phyloP scores from a whole-genome alignment of 2,329 filamentous ascomycete genomes.

The Arthroderma sp. region DNA sequence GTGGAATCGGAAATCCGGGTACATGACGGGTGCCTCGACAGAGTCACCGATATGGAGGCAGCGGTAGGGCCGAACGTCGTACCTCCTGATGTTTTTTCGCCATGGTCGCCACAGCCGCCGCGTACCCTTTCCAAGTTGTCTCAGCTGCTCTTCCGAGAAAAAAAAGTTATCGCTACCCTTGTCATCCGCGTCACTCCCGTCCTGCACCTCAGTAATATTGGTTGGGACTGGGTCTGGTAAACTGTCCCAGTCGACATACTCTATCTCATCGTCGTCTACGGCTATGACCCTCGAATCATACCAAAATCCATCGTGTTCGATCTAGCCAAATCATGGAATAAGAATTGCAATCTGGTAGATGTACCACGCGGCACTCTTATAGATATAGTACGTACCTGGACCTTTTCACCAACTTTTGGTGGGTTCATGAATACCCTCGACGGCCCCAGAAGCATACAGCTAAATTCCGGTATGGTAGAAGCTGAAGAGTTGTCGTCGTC shows the following conservation, averaged over 20 bases:
- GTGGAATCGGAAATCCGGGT: constrained; percentile 11
- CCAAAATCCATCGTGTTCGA: constrained; percentile 10
- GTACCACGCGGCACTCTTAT: constrained; percentile 5
- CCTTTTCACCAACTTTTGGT: constrained; percentile 10
- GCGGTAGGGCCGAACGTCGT: constrained; percentile 10
- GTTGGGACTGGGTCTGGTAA: constrained; percentile 1
- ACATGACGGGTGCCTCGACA: constrained; percentile 11
- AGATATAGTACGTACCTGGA: constrained; percentile 10
- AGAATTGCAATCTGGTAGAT: constrained; percentile 5
- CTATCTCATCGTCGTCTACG: constrained; percentile 11
- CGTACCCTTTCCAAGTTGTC: constrained; percentile 10
- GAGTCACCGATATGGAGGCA: constrained; percentile 11
- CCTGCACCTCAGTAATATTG: constrained; percentile 8
- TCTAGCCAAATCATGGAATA: constrained; percentile 8
- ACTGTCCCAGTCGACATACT: constrained; percentile 10
- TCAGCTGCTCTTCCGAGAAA: constrained; percentile 11
- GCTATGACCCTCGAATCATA: constrained; percentile 11
- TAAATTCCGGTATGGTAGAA: constrained; percentile 9
- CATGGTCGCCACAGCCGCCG: constrained; percentile 10
- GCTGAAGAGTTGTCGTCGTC: constrained; percentile 9
- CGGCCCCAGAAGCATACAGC: constrained; percentile 10
- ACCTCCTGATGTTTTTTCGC: constrained; percentile 9
- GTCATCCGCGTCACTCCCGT: constrained; percentile 8
- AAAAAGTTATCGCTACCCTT: constrained; percentile 8
- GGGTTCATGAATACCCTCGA: constrained; percentile 9